Conservation (phyloP, 495 filamentous ascomycete genomes). For the Parachaetomium inaequale region DNA sequence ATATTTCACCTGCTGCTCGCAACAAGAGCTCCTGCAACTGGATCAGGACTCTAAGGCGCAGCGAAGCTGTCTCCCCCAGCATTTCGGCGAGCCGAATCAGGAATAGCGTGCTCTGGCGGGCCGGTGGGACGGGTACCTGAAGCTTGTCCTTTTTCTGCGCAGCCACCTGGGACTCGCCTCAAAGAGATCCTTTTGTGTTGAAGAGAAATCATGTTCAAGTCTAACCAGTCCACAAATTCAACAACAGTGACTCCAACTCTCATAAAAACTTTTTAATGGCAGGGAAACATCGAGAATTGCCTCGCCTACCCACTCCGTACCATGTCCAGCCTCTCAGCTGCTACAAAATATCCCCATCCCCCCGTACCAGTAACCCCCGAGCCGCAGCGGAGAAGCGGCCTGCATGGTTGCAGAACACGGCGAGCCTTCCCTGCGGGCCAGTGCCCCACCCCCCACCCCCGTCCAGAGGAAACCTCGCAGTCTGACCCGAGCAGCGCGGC, state of each 20-base stretch:
- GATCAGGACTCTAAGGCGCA: slow-evolving; percentile 30
- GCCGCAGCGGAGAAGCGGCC: slow-evolving; percentile 5
- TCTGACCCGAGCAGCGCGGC: slow-evolving; percentile 6
- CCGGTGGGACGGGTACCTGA: slow-evolving; percentile 14
- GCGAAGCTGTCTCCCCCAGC: slow-evolving; percentile 22
- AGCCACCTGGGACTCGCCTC: background rate
- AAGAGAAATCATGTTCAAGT: too few species aligned
- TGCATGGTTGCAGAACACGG: slow-evolving; percentile 35
- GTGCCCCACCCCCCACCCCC: slow-evolving; percentile 10
- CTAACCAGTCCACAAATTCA: too few species aligned
- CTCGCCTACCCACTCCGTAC: too few species aligned
- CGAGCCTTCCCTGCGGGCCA: slow-evolving; percentile 24
- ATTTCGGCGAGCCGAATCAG: slow-evolving; percentile 36
- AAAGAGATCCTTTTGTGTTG: too few species aligned
- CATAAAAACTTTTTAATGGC: too few species aligned
- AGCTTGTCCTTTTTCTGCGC: slow-evolving; percentile 1
- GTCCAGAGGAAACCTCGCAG: background rate
- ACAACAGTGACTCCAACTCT: too few species aligned
- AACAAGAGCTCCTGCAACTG: slow-evolving; percentile 8
- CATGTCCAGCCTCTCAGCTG: too few species aligned
- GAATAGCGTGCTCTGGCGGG: slow-evolving; percentile 18
- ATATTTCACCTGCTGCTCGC: slow-evolving; percentile 44
- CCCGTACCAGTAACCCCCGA: slow-evolving; percentile 23
- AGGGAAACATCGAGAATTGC: too few species aligned
- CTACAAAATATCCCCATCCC: slow-evolving; percentile 23